Conservation (phyloP, 805 yeast genomes). For the Metschnikowia matae region DNA sequence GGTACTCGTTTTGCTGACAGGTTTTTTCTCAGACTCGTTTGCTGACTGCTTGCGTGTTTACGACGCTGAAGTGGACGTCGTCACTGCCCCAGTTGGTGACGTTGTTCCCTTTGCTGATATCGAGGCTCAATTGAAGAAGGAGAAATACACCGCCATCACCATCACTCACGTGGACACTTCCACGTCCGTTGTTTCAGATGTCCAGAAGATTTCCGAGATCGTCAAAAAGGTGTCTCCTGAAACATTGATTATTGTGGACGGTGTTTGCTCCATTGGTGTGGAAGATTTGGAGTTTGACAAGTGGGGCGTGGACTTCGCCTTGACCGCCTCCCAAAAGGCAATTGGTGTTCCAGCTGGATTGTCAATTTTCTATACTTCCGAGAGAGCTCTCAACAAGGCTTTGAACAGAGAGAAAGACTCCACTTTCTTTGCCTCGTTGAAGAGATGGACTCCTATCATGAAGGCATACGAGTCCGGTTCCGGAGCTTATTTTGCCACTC, state of each 20-base stretch:
- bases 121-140: constrained; percentile 49
- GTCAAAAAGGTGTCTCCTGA: constrained; percentile 69
- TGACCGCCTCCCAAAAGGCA: constrained; percentile 95
- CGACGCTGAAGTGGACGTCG: constrained; percentile 70
- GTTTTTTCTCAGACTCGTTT: constrained; percentile 81
- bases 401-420: constrained; percentile 44
- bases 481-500: constrained; percentile 91
- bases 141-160: constrained; percentile 65
- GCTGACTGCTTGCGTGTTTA: constrained; percentile 70
- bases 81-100: constrained; percentile 73
- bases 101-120: constrained; percentile 55
- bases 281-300: constrained; percentile 80
- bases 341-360: constrained; percentile 93
- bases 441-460: constrained; percentile 88
- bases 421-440: constrained; percentile 65
- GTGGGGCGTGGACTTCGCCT: constrained; percentile 86
- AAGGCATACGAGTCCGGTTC: constrained; percentile 75
- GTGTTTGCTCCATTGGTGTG: constrained; percentile 91
- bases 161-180: constrained; percentile 96
- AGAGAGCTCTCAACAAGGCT: constrained; percentile 66
- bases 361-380: constrained; percentile 69
- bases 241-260: constrained; percentile 82
- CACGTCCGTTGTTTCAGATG: constrained; percentile 82
- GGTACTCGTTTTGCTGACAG: constrained; percentile 82
- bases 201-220: constrained; percentile 56